These are phyloP conservation scores for Glaciozyma martinii DNA, from an alignment of 768 basidiomycete species.

Conservation along the genomic window DNA sequence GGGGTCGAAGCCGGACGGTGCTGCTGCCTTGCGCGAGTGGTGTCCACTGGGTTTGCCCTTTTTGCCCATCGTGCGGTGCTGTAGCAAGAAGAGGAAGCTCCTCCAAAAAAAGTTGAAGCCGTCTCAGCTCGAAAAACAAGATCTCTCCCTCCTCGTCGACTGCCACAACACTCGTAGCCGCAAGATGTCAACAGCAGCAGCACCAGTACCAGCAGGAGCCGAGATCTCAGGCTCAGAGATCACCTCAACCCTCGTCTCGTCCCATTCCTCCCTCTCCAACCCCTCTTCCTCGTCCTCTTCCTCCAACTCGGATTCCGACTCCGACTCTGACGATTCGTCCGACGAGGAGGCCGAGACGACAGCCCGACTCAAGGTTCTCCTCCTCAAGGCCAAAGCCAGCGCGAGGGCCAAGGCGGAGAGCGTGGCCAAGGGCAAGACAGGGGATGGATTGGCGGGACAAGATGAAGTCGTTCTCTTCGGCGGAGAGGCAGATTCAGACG, in stretches of 20 bases:
- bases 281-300: background rate
- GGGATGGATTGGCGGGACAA: slow-evolving; percentile 19
- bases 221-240: background rate
- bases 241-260: slow-evolving; percentile 7
- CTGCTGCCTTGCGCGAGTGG: background rate
- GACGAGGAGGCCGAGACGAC: slow-evolving; percentile 35
- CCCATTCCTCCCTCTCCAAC: background rate
- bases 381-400: slow-evolving; percentile 56
- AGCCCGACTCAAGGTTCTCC: slow-evolving; percentile 55
- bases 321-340: slow-evolving; percentile 30
- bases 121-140: no score
- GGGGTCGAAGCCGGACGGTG: background rate
- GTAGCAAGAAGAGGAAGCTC: no score
- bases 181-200: background rate
- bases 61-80: no score
- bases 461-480: slow-evolving; percentile 25
- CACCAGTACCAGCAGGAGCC: background rate
- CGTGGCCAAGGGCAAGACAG: background rate
- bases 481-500: slow-evolving; percentile 2
- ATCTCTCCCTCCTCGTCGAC: no score
- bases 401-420: slow-evolving; percentile 26
- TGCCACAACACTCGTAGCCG: no score
- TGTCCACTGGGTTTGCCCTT: no score
- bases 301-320: slow-evolving; percentile 32
- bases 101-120: no score